Percentiles rank a stretch among this genome's conserved stretches.
Conservation (phyloP, 805 yeast species). For the Dipodascus geniculatus region DNA sequence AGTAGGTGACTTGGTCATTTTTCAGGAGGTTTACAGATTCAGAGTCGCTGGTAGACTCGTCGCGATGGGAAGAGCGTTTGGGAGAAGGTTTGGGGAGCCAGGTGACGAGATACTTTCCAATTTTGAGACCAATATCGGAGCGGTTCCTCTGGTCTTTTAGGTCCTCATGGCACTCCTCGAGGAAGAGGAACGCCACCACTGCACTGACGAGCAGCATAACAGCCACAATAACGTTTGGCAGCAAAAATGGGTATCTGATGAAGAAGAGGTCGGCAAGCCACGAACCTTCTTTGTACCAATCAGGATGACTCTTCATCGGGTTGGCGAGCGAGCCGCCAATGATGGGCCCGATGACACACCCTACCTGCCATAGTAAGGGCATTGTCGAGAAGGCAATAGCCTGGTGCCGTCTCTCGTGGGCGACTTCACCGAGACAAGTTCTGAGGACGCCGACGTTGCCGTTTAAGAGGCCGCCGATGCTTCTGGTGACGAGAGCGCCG, state of each 20-base stretch:
- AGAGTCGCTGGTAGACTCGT: too few species aligned
- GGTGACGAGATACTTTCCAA: constrained; percentile 5
- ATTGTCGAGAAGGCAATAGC: constrained; percentile 50
- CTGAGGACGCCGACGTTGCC: constrained; percentile 58
- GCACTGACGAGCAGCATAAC: constrained; percentile 27
- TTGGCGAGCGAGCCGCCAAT: constrained; percentile 43
- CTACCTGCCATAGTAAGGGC: constrained; percentile 52
- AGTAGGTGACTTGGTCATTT: neutral
- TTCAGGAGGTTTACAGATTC: neutral
- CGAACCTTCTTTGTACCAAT: constrained; percentile 15
- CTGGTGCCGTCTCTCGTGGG: constrained; percentile 44
- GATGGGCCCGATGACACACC: constrained; percentile 49
- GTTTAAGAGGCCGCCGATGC: constrained; percentile 43
- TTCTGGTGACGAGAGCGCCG: constrained; percentile 42
- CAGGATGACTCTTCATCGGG: constrained; percentile 27
- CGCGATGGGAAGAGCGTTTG: too few species aligned
- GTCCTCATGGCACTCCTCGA: constrained; percentile 41
- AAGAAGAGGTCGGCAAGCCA: constrained; percentile 13
- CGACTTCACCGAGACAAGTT: constrained; percentile 51
- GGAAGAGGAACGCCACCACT: constrained; percentile 32
- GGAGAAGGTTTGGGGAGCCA: too few species aligned
- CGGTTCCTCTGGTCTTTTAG: neutral
- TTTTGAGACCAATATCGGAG: constrained; percentile 2
- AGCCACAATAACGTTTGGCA: constrained; percentile 41
- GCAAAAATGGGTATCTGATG: constrained; percentile 35